phyloP scores from a whole-genome alignment of 2,329 filamentous ascomycete species.

The Setomelanomma holmii region DNA sequence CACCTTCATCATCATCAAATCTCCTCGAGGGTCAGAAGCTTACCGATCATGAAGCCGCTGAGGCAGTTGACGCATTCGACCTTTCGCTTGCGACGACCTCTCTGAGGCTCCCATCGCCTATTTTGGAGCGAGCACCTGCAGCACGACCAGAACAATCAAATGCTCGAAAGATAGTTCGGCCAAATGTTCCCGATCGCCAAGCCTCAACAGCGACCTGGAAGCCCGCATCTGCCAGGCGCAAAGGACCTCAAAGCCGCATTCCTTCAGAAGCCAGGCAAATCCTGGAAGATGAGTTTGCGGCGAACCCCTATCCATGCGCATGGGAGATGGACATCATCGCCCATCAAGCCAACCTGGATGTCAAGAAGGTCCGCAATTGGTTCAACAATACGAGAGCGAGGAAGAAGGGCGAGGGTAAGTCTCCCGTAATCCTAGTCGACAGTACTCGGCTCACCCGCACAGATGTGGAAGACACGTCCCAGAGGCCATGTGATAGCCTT shows the following conservation, averaged over 20 bases:
- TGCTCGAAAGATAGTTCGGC: too few species aligned
- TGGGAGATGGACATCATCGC: slow-evolving; percentile 48
- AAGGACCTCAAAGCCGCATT: slow-evolving; percentile 40
- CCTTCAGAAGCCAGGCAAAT: slow-evolving; percentile 41
- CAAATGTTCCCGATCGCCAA: slow-evolving; percentile 15
- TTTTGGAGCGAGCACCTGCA: too few species aligned
- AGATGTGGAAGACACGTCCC: slow-evolving; percentile 12
- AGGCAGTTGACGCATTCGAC: not conserved
- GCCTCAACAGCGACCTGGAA: slow-evolving; percentile 28
- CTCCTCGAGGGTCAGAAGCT: not conserved
- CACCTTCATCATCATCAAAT: slow-evolving; percentile 12
- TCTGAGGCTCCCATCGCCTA: too few species aligned
- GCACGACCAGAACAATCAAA: too few species aligned
- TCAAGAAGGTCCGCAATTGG: slow-evolving; percentile 46
- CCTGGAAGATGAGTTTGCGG: slow-evolving; percentile 44
- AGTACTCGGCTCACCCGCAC: slow-evolving; percentile 7
- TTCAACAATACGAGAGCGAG: slow-evolving; percentile 46
- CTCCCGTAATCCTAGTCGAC: too few species aligned
- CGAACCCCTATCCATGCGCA: slow-evolving; percentile 44
- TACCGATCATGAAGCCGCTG: too few species aligned
- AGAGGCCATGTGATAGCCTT: slow-evolving; percentile 8
- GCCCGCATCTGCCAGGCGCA: slow-evolving; percentile 43
- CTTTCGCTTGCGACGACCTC: not conserved
- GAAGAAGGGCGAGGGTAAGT: slow-evolving; percentile 38
- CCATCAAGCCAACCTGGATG: slow-evolving; percentile 45